phyloP scores from a whole-genome alignment of 345 rosid genomes.

The Citrus australasica region DNA sequence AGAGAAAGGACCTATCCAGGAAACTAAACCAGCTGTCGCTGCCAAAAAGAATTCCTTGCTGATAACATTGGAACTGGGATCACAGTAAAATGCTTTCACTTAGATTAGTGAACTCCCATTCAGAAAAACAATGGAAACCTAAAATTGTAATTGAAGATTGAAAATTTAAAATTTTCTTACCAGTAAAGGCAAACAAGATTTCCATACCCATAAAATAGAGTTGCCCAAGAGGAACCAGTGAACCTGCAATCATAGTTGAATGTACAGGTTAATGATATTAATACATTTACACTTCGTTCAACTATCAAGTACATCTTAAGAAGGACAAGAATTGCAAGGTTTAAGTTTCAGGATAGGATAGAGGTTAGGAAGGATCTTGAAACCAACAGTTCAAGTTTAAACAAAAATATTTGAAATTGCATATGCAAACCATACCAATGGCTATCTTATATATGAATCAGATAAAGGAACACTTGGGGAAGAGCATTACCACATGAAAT shows the following conservation, averaged over 20 bases:
- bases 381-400: not conserved
- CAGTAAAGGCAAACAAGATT: constrained; percentile 75
- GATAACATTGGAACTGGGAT: constrained; percentile 54
- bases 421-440: too few species aligned
- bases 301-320: not conserved
- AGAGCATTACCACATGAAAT: constrained; percentile 82
- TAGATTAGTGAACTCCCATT: not conserved
- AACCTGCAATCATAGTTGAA: constrained; percentile 49
- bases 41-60: constrained; percentile 65
- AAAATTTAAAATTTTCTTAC: constrained; percentile 30
- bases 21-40: constrained; percentile 64
- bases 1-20: constrained; percentile 65
- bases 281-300: not conserved
- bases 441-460: not conserved
- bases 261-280: not conserved
- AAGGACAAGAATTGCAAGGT: not conserved
- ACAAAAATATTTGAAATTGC: not conserved
- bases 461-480: not conserved
- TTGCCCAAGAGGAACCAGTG: constrained; percentile 82
- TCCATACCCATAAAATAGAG: constrained; percentile 81
- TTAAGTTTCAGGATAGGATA: not conserved
- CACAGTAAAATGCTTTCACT: not conserved
- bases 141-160: not conserved
- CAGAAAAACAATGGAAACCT: not conserved
- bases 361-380: not conserved